Evolutionary conservation across 2,329 filamentous ascomycete species (phyloP).

Genomic region (Aureobasidium sp.): DNA sequence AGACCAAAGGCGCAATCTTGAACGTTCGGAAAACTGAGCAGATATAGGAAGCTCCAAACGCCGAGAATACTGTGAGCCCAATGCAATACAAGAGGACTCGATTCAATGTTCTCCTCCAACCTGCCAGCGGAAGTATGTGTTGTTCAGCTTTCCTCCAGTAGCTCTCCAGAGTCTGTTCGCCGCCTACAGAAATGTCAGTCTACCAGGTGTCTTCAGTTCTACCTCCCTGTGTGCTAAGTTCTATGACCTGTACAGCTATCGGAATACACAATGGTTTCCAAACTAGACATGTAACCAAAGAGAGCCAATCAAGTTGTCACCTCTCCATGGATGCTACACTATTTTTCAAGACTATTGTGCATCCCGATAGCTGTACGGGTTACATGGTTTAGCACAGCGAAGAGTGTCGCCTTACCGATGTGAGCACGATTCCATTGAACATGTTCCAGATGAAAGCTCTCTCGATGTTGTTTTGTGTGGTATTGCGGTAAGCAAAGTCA

Average conservation of each 20-base stretch:
- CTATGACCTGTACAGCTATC: too few species aligned
- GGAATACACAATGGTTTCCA: too few species aligned
- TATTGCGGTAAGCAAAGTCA: slow-evolving; percentile 34
- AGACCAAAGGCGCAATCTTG: not conserved
- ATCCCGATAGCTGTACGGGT: too few species aligned
- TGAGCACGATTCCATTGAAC: slow-evolving; percentile 40
- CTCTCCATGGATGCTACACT: too few species aligned
- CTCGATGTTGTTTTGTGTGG: slow-evolving; percentile 37
- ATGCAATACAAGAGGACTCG: not conserved
- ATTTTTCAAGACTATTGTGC: too few species aligned
- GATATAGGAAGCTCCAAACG: not conserved
- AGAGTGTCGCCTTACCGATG: slow-evolving; percentile 27
- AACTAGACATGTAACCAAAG: too few species aligned
- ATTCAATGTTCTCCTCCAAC: slow-evolving; percentile 41
- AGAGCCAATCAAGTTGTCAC: too few species aligned
- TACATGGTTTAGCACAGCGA: too few species aligned
- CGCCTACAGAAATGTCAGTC: slow-evolving; percentile 24
- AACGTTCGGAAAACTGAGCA: not conserved
- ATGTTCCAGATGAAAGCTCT: slow-evolving; percentile 41
- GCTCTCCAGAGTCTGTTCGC: slow-evolving; percentile 40
- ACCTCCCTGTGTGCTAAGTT: too few species aligned
- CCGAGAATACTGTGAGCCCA: not conserved
- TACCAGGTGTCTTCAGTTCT: not conserved
- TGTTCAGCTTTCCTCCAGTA: slow-evolving; percentile 41
- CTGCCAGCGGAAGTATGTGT: slow-evolving; percentile 42